Evolutionary conservation across 768 basidiomycete species (phyloP), one percentile per base, ranked within the genome.

Genomic region (Mycena olivaceomarginata): DNA sequence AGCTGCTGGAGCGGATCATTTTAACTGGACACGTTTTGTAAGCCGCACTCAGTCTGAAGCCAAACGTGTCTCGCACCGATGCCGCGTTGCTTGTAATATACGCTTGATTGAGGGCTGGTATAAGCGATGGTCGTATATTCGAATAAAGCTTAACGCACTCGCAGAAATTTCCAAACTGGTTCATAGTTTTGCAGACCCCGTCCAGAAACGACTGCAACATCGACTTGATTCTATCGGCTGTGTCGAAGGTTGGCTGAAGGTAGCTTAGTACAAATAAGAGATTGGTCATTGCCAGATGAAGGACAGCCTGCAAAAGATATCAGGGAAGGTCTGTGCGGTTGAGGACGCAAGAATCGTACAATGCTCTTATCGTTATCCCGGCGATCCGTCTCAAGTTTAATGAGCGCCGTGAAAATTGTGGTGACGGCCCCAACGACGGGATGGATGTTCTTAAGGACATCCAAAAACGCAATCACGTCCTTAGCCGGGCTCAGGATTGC

Each of bases 151-250:
- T 16, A 31, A 62, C 75, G 22, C 73, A 82, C 81, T 82, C 80
- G 74, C 80, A 75, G 53, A 82, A 82, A 56, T 82, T 82, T 4
- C 81, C 81, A 63, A 77, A 73, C 18, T 70, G 62, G 37, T 74
- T 12, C 53, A 77, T 77, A 16, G 76, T 77, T 20, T 62, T 67
- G 70, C 59, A 62, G 25, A 70, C 70, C 2, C 62, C 46, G 5
- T 63, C 25, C 5, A 70, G 70, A 31, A 43, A 70, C n/a, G 62
- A 37, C 18, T 70, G 59, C 40, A 70, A 11, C 25, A 70, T 63
- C 15, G 59, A 31, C 70, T 51, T 48, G n/a, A 70, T 70, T 63
- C 62, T 70, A 25, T 70, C 59, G 9, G 70, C 40, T 9, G 59
- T 57, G 37, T 59, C 70, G 70, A 70, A 70, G 12, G 45, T 62